Conservation (phyloP, 2,329 filamentous ascomycete species). For the Chaetomium globosum region DNA sequence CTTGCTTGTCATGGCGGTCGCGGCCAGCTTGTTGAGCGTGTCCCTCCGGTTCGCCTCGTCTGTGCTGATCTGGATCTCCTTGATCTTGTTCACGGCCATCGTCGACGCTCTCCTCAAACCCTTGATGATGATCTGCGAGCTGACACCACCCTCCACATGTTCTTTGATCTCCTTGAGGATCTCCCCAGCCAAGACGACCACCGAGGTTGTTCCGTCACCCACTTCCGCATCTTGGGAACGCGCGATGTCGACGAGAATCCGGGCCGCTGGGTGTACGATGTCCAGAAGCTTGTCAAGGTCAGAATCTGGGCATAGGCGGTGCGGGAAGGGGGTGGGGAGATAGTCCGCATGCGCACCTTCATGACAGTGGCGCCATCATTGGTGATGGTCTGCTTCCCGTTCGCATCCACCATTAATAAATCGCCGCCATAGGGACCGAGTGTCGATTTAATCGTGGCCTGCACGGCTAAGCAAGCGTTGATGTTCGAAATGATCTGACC, state of each 20-base stretch:
- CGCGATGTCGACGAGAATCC: constrained; percentile 96
- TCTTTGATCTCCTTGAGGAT: constrained; percentile 97
- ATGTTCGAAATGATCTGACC: constrained; percentile 98
- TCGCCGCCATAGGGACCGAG: constrained; percentile 96
- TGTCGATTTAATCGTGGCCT: constrained; percentile 93
- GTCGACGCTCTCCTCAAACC: constrained; percentile 82
- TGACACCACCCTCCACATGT: constrained; percentile 93
- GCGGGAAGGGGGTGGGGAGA: background rate
- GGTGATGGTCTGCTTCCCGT: constrained; percentile 95
- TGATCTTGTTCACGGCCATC: constrained; percentile 98
- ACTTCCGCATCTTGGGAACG: constrained; percentile 99
- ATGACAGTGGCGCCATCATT: constrained; percentile 99
- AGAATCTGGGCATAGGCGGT: constrained; percentile 11
- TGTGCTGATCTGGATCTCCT: constrained; percentile 91
- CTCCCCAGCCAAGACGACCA: constrained; percentile 96
- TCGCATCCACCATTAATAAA: constrained; percentile 90
- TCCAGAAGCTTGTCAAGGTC: constrained; percentile 73
- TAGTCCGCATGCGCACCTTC: constrained; percentile 66
- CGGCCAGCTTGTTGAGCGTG: constrained; percentile 85
- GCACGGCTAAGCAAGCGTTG: constrained; percentile 94
- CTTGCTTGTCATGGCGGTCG: constrained; percentile 99
- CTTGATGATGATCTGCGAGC: constrained; percentile 97
- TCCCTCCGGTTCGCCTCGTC: constrained; percentile 81
- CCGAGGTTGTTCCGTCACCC: constrained; percentile 95
- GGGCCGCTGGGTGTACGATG: constrained; percentile 95